A percentile compares a stretch with the other conserved stretches of the same genome.
phyloP scores from a whole-genome alignment of 257 asterid genomes.

The Cordia subcordata region DNA sequence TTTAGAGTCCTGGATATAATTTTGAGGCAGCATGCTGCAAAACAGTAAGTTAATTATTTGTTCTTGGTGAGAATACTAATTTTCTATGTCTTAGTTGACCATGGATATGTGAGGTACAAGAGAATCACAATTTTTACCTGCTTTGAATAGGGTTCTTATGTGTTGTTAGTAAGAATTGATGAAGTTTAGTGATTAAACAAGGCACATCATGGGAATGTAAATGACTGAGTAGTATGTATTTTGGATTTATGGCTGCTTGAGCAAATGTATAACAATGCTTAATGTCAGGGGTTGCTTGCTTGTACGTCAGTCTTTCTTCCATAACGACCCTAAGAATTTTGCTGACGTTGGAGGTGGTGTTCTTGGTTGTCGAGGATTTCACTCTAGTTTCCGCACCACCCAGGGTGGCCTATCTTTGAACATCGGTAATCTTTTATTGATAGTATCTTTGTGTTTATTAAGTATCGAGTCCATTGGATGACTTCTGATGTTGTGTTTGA shows the following conservation, averaged over 20 bases:
- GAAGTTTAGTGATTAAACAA: too few relatives aligned
- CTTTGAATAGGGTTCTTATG: too few relatives aligned
- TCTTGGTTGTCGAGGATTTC: constrained; percentile 45
- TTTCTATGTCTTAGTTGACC: neutral
- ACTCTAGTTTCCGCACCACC: constrained; percentile 38
- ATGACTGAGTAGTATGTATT: too few relatives aligned
- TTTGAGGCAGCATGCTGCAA: constrained; percentile 35
- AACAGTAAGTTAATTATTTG: constrained; percentile 22
- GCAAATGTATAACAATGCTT: neutral
- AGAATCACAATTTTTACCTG: too few relatives aligned
- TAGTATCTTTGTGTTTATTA: too few relatives aligned
- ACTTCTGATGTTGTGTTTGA: constrained; percentile 1
- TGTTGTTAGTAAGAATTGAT: too few relatives aligned
- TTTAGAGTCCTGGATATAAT: constrained; percentile 34
- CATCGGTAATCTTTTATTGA: constrained; percentile 26
- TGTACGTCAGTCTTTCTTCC: constrained; percentile 37
- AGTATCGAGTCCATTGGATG: neutral
- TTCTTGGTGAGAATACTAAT: neutral
- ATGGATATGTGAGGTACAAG: neutral
- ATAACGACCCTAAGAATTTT: constrained; percentile 24
- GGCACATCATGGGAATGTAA: too few relatives aligned
- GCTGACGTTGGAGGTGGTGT: constrained; percentile 41
- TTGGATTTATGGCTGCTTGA: neutral
- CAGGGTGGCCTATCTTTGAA: constrained; percentile 50
- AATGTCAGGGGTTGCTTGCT: constrained; percentile 40